Evolutionary conservation across 164 flowering plant species (phyloP).

Genomic region (Vitis rotundifolia): DNA sequence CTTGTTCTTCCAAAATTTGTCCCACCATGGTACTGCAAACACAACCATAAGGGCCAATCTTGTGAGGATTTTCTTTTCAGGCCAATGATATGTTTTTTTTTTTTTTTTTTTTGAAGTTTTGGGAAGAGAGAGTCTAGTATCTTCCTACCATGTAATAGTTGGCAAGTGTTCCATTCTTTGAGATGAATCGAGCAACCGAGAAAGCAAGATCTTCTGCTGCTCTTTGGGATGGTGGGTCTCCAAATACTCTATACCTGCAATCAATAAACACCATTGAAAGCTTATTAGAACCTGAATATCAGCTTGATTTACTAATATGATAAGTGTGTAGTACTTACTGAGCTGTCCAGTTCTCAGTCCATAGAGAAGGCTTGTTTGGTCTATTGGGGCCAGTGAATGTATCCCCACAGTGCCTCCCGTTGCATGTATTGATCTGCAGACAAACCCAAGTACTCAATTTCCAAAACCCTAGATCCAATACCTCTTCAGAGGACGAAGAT

Average conservation of each 20-base stretch:
- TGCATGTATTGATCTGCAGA: constrained; percentile 83
- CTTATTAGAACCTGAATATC: not conserved
- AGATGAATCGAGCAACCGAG: constrained; percentile 78
- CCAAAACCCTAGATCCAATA: no score
- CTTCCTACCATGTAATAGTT: constrained; percentile 87
- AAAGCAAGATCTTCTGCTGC: constrained; percentile 87
- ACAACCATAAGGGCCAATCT: not conserved
- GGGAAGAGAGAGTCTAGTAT: not conserved
- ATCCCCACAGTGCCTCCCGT: constrained; percentile 95
- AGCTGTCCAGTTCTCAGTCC: constrained; percentile 99
- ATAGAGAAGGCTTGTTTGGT: constrained; percentile 72
- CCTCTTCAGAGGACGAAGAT: no score
- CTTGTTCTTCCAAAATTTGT: constrained; percentile 74
- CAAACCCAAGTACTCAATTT: not conserved
- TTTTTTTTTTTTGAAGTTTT: no score
- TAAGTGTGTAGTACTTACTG: constrained; percentile 49
- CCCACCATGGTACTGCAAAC: constrained; percentile 72
- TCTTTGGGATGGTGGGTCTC: constrained; percentile 90
- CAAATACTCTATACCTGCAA: constrained; percentile 77
- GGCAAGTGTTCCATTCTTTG: constrained; percentile 70
- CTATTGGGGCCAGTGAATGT: constrained; percentile 83
- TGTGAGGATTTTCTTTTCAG: no score
- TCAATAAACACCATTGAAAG: not conserved
- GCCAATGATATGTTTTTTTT: no score
- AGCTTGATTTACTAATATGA: not conserved